Evolutionary conservation across 192 early-diverging fungal genomes (phyloP), one percentile per base, ranked within the genome.

Genomic region (Coemansia sp.): DNA sequence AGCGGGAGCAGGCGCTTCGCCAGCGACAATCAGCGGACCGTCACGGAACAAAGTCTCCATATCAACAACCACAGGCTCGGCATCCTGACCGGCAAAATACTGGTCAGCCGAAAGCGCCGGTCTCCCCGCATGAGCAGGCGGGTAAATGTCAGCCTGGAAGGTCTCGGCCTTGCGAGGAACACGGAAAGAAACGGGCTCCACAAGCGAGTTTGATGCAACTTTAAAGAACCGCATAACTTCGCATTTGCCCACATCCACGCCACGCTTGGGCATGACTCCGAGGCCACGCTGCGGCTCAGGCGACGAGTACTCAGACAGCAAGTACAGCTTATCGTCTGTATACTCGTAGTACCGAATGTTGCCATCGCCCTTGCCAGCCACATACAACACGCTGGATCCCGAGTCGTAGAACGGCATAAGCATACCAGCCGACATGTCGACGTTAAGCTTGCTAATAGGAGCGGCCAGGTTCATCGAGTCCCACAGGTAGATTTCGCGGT

Each of bases 281-380:
- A 99, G 85, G 24, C 98, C 98, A 70, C 98, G 92, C 74, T 96
- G 94, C 56, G 96, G 94, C 39, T 95, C 94, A 6, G 86, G 70
- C 30, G 95, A 94, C 69, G 95, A 88, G 84, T 90, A 96, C 75
- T 96, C 93, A 37, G 95, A 91, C 35, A 99, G 78, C 49, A 76
- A 83, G 85, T 88, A 91, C 72, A 99, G 72, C 53, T 94, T 93
- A 69, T 98, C 96, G 71, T 98, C 94, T 62, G 91, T 92, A 74
- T 91, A 97, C 85, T 99, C 98, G 75, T 92, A 99, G 86, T 98
- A 98, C 32, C 96, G 91, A 75, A 99, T 98, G 82, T 95, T 99
- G 41, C 95, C 97, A 84, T 99, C 97, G 69, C 97, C 95, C 79
- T 99, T 99, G 59, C 97, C 97, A 13, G 93, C 96, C 66, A 99